These are phyloP conservation scores for Aspergillus fructus DNA, from an alignment of 2,329 filamentous ascomycete species.

Conservation along the genomic window DNA sequence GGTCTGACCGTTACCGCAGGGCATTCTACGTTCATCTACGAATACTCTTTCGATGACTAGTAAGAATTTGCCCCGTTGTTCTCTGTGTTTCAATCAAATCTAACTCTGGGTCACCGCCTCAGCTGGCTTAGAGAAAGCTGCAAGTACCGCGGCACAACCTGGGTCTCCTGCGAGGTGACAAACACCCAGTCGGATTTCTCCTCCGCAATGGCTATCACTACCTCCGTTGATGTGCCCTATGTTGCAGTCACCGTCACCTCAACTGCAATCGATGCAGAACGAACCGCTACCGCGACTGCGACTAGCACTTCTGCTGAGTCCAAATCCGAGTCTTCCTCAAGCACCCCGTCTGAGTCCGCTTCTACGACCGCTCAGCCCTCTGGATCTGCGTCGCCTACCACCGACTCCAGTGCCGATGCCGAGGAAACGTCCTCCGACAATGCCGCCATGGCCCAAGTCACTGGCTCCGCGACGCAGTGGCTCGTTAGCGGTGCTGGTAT, in stretches of 20 bases:
- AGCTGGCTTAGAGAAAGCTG: conserved; percentile 18
- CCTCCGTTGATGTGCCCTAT: not conserved
- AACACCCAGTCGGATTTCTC: conserved; percentile 8
- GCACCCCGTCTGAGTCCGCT: not conserved
- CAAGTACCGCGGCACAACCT: conserved; percentile 26
- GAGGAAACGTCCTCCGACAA: conserved; percentile 12
- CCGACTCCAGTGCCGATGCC: conserved; percentile 7
- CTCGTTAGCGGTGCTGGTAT: conserved; percentile 27
- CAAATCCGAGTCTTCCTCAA: not conserved
- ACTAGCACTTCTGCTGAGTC: conserved; percentile 12
- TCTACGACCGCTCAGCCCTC: conserved; percentile 1
- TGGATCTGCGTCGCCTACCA: conserved; percentile 9
- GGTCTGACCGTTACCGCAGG: conserved; percentile 12
- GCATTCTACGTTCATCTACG: conserved; percentile 6
- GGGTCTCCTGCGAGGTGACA: conserved; percentile 23
- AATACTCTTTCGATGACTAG: conserved; percentile 11
- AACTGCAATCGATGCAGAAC: conserved; percentile 18
- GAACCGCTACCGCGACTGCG: conserved; percentile 15
- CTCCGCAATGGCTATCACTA: conserved; percentile 17
- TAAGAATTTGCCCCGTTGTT: conserved; percentile 3
- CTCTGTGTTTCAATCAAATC: not conserved
- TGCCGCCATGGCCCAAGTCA: conserved; percentile 22
- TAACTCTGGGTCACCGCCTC: not conserved
- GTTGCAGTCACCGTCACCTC: conserved; percentile 25
- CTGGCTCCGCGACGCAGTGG: conserved; percentile 22